Conservation (phyloP, 805 yeast species). For the Grigorovia transvaalensis region DNA sequence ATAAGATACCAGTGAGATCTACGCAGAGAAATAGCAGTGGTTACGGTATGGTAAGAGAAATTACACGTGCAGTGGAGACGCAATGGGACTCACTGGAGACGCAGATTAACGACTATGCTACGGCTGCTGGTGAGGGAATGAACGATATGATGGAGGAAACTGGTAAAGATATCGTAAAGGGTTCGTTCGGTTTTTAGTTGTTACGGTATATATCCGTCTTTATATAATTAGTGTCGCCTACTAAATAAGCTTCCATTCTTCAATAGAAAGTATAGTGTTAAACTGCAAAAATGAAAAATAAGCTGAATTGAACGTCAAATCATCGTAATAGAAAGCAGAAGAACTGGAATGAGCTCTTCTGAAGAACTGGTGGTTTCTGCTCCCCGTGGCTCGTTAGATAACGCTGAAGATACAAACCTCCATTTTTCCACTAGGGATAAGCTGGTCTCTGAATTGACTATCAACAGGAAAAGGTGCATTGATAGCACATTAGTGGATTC, state of each 20-base stretch:
- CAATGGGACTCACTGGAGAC: conserved; percentile 47
- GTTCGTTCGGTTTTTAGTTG: conserved; percentile 42
- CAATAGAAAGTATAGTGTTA: too few species aligned
- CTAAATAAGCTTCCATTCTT: too few species aligned
- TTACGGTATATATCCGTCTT: too few species aligned
- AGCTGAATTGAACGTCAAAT: not conserved
- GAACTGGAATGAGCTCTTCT: not conserved
- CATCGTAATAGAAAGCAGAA: not conserved
- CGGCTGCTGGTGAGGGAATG: conserved; percentile 42
- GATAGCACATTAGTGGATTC: conserved; percentile 24
- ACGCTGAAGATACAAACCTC: conserved; percentile 7
- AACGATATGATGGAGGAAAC: conserved; percentile 40
- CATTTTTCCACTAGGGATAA: conserved; percentile 8
- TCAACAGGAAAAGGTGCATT: conserved; percentile 24
- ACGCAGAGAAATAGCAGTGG: conserved; percentile 29
- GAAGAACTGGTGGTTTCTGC: not conserved
- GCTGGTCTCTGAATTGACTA: conserved; percentile 11
- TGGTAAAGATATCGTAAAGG: conserved; percentile 40
- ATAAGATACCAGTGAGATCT: conserved; percentile 40
- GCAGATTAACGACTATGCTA: conserved; percentile 47
- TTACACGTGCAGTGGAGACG: conserved; percentile 37
- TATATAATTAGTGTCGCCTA: not conserved
- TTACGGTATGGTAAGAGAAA: conserved; percentile 33
- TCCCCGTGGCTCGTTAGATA: conserved; percentile 8
- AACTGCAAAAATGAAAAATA: too few species aligned